These are phyloP conservation scores for Calocera cornea DNA, from an alignment of 768 basidiomycete species.

Conservation along the genomic window DNA sequence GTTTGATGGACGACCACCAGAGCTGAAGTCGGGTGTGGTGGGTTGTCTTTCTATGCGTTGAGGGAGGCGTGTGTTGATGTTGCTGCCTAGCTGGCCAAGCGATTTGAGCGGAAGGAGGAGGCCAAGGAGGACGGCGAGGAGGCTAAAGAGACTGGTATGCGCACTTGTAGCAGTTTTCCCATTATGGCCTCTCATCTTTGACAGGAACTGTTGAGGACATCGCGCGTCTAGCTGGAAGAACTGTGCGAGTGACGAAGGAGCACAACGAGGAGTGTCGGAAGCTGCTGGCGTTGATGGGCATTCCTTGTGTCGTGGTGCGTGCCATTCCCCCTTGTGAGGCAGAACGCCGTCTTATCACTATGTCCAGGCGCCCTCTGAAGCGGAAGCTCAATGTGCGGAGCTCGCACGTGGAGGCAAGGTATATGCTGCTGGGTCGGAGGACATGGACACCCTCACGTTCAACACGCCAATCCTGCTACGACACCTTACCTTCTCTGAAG, in stretches of 20 bases:
- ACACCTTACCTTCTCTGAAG: slow-evolving; percentile 95
- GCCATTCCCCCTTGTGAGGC: not conserved
- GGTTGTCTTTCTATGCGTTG: slow-evolving; percentile 26
- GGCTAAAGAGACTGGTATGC: slow-evolving; percentile 77
- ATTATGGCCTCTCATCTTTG: not conserved
- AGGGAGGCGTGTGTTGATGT: too few relatives aligned
- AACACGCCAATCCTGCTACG: slow-evolving; percentile 80
- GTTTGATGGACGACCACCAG: slow-evolving; percentile 96
- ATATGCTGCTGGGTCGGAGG: slow-evolving; percentile 94
- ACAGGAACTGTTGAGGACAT: slow-evolving; percentile 85
- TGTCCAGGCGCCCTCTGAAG: slow-evolving; percentile 89
- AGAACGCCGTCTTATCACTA: not conserved
- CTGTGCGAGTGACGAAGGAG: slow-evolving; percentile 87
- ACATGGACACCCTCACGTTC: slow-evolving; percentile 99
- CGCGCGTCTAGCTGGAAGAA: slow-evolving; percentile 76
- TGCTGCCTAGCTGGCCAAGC: slow-evolving; percentile 67
- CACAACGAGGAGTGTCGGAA: slow-evolving; percentile 92
- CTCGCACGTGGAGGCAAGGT: slow-evolving; percentile 95
- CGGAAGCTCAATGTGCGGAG: slow-evolving; percentile 97
- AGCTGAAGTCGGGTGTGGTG: slow-evolving; percentile 92
- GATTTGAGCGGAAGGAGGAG: slow-evolving; percentile 80
- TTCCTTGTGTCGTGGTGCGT: slow-evolving; percentile 81
- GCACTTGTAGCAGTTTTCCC: not conserved
- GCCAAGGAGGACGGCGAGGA: slow-evolving; percentile 92
- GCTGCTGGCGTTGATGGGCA: slow-evolving; percentile 86